A percentile compares a stretch with the other conserved stretches of the same genome.
phyloP scores from a whole-genome alignment of 345 rosid species.

The Brassica juncea region DNA sequence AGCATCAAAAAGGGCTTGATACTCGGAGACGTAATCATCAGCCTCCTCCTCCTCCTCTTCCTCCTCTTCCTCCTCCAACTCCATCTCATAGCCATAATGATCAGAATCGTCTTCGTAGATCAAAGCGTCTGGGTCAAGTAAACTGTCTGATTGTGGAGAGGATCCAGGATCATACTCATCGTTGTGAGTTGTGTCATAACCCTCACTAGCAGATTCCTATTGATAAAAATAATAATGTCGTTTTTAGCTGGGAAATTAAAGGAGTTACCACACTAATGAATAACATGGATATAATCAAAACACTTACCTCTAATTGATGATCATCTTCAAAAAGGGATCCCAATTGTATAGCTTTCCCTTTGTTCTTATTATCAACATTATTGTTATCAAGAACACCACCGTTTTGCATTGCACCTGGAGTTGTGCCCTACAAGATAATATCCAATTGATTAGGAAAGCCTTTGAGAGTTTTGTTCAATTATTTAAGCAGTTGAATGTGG shows the following conservation, averaged over 20 bases:
- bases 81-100: constrained; percentile 39
- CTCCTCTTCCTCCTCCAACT: constrained; percentile 34
- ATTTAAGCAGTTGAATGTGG: background rate
- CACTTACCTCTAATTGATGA: background rate
- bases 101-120: constrained; percentile 39
- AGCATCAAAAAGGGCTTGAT: constrained; percentile 72
- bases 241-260: background rate
- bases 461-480: background rate
- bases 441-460: background rate
- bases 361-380: constrained; percentile 45
- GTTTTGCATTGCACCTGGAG: constrained; percentile 48
- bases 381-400: constrained; percentile 46
- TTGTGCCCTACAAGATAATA: constrained; percentile 44
- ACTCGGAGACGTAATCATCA: constrained; percentile 47
- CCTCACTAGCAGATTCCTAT: constrained; percentile 40
- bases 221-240: background rate
- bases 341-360: constrained; percentile 61
- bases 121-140: constrained; percentile 44
- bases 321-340: constrained; percentile 31
- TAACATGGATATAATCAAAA: background rate
- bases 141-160: constrained; percentile 42
- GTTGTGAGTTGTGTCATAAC: constrained; percentile 29
- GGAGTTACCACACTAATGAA: constrained; percentile 1
- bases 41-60: constrained; percentile 47
- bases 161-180: constrained; percentile 10